Evolutionary conservation across 176 grass and related monocot species (phyloP).

Genomic region (Musa itinerans): DNA sequence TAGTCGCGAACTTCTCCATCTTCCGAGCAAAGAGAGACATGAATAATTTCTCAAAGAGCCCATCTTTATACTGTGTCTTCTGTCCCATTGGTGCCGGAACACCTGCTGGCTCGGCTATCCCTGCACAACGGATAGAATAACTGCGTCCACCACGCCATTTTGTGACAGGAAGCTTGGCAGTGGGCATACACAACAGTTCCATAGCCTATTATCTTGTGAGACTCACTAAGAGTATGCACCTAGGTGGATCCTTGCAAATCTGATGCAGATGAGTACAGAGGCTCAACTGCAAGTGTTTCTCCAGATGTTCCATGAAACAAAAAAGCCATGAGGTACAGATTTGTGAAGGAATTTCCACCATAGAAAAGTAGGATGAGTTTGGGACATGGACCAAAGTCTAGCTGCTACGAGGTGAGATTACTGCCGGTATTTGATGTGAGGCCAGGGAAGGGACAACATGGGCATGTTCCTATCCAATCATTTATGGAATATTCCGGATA

Average conservation of each 20-base stretch:
- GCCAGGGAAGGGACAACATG: not conserved
- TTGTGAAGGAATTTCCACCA: slow-evolving; percentile 8
- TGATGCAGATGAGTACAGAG: not conserved
- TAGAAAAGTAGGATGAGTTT: not conserved
- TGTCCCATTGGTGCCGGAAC: slow-evolving; percentile 74
- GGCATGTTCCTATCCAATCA: not conserved
- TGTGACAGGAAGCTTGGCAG: slow-evolving; percentile 13
- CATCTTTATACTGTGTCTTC: slow-evolving; percentile 85
- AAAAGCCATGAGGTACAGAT: slow-evolving; percentile 11
- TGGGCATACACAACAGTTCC: slow-evolving; percentile 21
- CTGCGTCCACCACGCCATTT: not conserved
- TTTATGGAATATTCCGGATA: not conserved
- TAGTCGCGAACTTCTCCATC: slow-evolving; percentile 67
- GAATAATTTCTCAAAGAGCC: slow-evolving; percentile 64
- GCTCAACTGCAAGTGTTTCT: not conserved
- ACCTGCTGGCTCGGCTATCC: slow-evolving; percentile 41
- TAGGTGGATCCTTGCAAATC: not conserved
- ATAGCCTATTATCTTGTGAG: slow-evolving; percentile 7
- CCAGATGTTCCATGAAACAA: not conserved
- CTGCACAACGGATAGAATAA: not conserved
- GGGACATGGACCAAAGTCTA: not conserved
- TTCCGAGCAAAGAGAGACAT: slow-evolving; percentile 81
- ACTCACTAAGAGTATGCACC: not conserved
- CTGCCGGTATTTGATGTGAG: not conserved
- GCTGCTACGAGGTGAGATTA: not conserved